A percentile compares a stretch with the other conserved stretches of the same genome.
Conservation (phyloP, 1,139 yeast genomes). For the Fermentozyma sake region DNA sequence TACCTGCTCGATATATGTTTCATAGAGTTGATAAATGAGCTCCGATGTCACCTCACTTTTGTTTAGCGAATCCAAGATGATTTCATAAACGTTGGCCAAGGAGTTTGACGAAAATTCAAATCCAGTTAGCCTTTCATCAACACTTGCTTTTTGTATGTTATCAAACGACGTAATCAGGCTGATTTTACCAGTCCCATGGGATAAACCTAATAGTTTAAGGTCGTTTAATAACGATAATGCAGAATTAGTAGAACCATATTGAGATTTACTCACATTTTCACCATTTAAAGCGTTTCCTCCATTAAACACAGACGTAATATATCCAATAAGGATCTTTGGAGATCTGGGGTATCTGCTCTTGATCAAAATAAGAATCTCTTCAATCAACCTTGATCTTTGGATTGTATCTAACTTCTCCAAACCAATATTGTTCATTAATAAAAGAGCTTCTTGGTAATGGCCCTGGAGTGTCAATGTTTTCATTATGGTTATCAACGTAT, state of each 20-base stretch:
- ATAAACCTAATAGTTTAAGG: constrained; percentile 19
- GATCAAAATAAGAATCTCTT: constrained; percentile 32
- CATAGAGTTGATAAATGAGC: constrained; percentile 16
- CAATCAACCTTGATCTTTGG: constrained; percentile 19
- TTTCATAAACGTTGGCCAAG: constrained; percentile 25
- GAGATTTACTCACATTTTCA: constrained; percentile 4
- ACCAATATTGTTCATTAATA: constrained; percentile 29
- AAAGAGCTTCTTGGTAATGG: constrained; percentile 32
- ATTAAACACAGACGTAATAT: constrained; percentile 29
- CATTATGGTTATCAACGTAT: constrained; percentile 24
- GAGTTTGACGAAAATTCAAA: constrained; percentile 19
- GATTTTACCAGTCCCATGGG: constrained; percentile 16
- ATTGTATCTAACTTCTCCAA: constrained; percentile 15
- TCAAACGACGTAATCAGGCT: constrained; percentile 11
- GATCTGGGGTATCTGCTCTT: constrained; percentile 25
- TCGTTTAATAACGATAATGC: constrained; percentile 22
- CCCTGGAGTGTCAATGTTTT: constrained; percentile 24
- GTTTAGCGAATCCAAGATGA: constrained; percentile 16
- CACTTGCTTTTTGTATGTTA: constrained; percentile 21
- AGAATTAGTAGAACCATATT: constrained; percentile 3
- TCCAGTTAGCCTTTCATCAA: constrained; percentile 26
- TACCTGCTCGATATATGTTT: constrained; percentile 14
- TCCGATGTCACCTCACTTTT: constrained; percentile 13
- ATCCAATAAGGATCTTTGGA: constrained; percentile 37
- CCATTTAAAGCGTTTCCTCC: constrained; percentile 6